phyloP scores from a whole-genome alignment of 352 stramenopile genomes.

The Pythium folliculosum region DNA sequence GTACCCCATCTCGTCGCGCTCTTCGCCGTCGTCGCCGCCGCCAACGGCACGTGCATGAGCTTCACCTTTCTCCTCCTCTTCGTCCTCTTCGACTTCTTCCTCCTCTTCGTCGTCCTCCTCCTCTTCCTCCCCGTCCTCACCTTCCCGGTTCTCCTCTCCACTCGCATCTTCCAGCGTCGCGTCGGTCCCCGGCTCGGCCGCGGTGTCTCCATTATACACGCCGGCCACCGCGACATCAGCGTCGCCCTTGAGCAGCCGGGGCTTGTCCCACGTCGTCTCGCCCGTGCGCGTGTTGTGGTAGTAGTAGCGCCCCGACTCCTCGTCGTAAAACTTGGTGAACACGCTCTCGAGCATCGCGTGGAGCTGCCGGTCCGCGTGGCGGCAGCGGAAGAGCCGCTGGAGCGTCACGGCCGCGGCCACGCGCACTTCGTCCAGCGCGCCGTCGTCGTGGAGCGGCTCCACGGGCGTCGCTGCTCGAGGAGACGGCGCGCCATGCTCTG shows the following conservation, averaged over 20 bases:
- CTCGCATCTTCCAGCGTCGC: constrained; percentile 28
- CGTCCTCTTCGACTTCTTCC: constrained; percentile 14
- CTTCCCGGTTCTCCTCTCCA: constrained; percentile 2
- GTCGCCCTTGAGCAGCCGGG: constrained; percentile 43
- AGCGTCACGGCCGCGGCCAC: constrained; percentile 38
- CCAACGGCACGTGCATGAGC: constrained; percentile 20
- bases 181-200: not conserved
- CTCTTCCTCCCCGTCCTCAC: constrained; percentile 5
- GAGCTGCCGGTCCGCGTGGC: constrained; percentile 45
- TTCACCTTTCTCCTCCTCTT: constrained; percentile 18
- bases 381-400: constrained; percentile 65
- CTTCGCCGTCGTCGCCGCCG: constrained; percentile 10
- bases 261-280: constrained; percentile 79
- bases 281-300: constrained; percentile 73
- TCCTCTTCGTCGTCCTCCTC: constrained; percentile 5
- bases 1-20: constrained; percentile 37
- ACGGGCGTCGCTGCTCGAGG: constrained; percentile 26
- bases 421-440: constrained; percentile 25
- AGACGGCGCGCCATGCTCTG: not conserved
- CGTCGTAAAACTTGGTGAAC: constrained; percentile 75
- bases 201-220: constrained; percentile 5
- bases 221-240: constrained; percentile 51
- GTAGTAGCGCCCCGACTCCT: constrained; percentile 62
- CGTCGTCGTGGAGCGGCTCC: constrained; percentile 20
- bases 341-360: constrained; percentile 51